Conservation (phyloP, 331 rosid genomes). For the Telfairia occidentalis region DNA sequence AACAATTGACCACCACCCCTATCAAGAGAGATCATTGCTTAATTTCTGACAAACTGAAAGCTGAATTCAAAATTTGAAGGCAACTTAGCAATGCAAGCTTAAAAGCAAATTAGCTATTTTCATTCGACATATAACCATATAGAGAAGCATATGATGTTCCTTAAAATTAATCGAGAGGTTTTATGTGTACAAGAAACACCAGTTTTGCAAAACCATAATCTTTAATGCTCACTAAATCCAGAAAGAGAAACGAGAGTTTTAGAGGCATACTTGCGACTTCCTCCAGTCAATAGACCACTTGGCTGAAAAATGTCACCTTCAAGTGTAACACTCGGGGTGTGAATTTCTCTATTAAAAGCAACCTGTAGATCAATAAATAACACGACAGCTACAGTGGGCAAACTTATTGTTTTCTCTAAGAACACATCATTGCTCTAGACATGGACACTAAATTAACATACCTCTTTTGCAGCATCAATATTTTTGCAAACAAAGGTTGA, state of each 20-base stretch:
- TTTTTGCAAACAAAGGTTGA: slow-evolving; percentile 93
- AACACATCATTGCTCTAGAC: not conserved
- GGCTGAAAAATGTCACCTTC: slow-evolving; percentile 98
- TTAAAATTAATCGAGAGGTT: not conserved
- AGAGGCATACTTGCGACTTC: slow-evolving; percentile 71
- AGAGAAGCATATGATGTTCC: not conserved
- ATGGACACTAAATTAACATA: slow-evolving; percentile 22
- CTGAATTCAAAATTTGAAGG: slow-evolving; percentile 10
- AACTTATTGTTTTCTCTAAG: not conserved
- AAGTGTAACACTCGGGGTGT: slow-evolving; percentile 85
- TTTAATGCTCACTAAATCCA: slow-evolving; percentile 6
- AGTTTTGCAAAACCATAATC: not conserved
- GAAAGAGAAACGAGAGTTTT: slow-evolving; percentile 14
- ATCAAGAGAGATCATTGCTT: slow-evolving; percentile 22
- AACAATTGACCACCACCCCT: slow-evolving; percentile 87
- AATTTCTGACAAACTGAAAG: slow-evolving; percentile 9
- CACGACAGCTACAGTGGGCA: not conserved
- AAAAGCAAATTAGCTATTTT: not conserved
- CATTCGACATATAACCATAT: not conserved
- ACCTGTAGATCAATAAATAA: slow-evolving; percentile 38
- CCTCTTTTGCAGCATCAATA: slow-evolving; percentile 84
- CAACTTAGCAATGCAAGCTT: not conserved
- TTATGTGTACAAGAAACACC: not conserved
- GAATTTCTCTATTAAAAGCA: slow-evolving; percentile 60
- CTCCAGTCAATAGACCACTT: slow-evolving; percentile 95